Evolutionary conservation across 176 grass and related monocot species (phyloP), one percentile per base, ranked within the genome.

Genomic region (Oropetium thomaeum): DNA sequence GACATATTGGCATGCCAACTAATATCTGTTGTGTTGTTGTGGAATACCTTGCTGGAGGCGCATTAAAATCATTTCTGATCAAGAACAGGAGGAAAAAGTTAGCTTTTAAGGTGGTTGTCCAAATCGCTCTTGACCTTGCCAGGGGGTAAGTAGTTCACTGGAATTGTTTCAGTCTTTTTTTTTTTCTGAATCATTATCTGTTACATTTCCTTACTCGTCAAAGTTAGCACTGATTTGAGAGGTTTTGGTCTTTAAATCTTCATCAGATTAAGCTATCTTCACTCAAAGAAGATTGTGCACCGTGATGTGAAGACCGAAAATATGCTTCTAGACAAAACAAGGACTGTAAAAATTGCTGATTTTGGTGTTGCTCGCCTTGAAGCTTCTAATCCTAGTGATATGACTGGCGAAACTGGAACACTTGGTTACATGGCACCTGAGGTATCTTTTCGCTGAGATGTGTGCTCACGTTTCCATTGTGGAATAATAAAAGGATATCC

Each of bases 361-460:
- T 99, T 99, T 78, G 96, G 96, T 44, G 96, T 99, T 79, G 89
- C 92, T 77, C 89, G 96, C 5, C 75, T 89, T 62, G 92, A 96
- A 59, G 96, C 96, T 83, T 67, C 68, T 83, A 99, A 96, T 76
- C 96, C 92, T 32, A 88, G 89, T 23, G 96, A 99, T 35, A 99
- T 95, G 92, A 99, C 96, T 0, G 96, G 96, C 5, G 96, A 92
- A 88, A 99, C 92, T 31, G 92, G 96, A 76, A 99, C 96, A 17
- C 87, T 99, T 55, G 96, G 96, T 77, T 99, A 99, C 80, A 99
- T 99, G 96, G 96, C 96, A 17, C 96, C 96, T 15, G 96, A 99
- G 96, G 96, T 99, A 95, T 35, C 29, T 20, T 33, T 33, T 64
- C 53, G 42, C 34, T 15, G 61, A 2, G 5, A 10, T 7, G 0